Base-by-base conservation (phyloP, 192 early-diverging fungal genomes). In the Backusella liffmaniae region DNA sequence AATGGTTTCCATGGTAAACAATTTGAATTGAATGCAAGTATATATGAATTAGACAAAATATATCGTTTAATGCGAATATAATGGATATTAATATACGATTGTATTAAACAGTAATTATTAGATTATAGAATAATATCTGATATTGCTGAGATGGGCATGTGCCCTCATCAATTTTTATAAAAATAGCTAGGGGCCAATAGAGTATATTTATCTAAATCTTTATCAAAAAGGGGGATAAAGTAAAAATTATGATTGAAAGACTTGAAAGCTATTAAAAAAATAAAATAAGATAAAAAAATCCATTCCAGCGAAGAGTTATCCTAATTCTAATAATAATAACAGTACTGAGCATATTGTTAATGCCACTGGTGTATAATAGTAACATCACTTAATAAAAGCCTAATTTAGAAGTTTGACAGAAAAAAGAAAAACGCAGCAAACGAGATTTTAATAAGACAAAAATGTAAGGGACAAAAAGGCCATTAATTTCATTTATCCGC, bases 401-500 rank as follows among this genome's bases (percentile, higher is more conserved):
- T 62, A 62, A 62, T 62, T 62, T 62, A 62, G 56, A 62, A 62
- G 56, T 29, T 62, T 62, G 56, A 62, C 56, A 62, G 56, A 62
- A 62, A 62, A 59, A 62, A 62, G 21, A 62, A 62, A 62, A 62
- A 29, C 21, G 26, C 21, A 62, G 12, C 56, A 62, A 62, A 4
- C 21, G 56, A 29, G 21, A 62, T 62, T 62, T 62, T 62, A 62
- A 62, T 62, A 29, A 23, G 9, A 23, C 56, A 62, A 62, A 62
- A 62, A 62, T 62, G 56, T 62, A 62, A 62, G 56, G 56, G 56
- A 23, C 26, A 26, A 62, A 62, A 62, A 62, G n/a, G 23, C 23
- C 12, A 62, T 62, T 62, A 62, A 62, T 62, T 62, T 62, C 56
- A 62, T 62, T 62, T 62, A 62, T 12, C 26, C 21, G 26, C 56